Evolutionary conservation across 768 basidiomycete species (phyloP), one percentile per base, ranked within the genome.

Genomic region (Mrakia frigida): DNA sequence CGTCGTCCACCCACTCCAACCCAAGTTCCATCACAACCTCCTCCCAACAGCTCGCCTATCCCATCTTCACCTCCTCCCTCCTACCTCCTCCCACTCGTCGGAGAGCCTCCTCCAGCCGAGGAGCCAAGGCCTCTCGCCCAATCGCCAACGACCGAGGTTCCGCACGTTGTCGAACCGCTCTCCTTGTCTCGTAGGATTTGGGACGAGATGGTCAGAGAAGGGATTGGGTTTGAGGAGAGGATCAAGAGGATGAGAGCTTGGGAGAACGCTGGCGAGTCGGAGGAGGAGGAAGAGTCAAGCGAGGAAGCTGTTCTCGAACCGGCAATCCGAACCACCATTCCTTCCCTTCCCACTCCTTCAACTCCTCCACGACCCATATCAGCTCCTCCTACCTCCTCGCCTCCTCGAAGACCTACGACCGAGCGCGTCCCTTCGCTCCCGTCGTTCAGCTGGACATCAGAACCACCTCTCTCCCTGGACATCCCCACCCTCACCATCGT

Each of bases 191-290:
- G 65, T 43, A 16, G 65, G 65, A 68, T 68, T 6, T 68, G 65
- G 65, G 65, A 68, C 65, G 65, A 68, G 65, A 68, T 68, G 65
- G 35, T 39, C 7, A 37, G 65, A n/a, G 65, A 68, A 9, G 35
- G 39, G 39, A 41, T 68, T 37, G 35, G 23, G 18, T 68, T 68
- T 25, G 65, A 68, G 37, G 65, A 68, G 65, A 37, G 65, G 18
- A 68, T 68, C 39, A 39, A n/a, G 39, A 35, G 65, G 65, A 68
- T 68, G 65, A 37, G 39, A 39, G 65, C 65, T 11, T 68, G 65
- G 65, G 65, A 68, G 65, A n/a, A n/a, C 6, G 65, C 65, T 0
- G 65, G 37, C 0, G 35, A 35, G 21, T 18, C 65, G 6, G 65
- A 68, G 23, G 65, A 43, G 21, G 65, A 68, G 23, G 65, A 43